A percentile compares a stretch with the other conserved stretches of the same genome.
Evolutionary conservation across 23 red algal genomes (phyloP).

Genomic region (Gracilaria domingensis): DNA sequence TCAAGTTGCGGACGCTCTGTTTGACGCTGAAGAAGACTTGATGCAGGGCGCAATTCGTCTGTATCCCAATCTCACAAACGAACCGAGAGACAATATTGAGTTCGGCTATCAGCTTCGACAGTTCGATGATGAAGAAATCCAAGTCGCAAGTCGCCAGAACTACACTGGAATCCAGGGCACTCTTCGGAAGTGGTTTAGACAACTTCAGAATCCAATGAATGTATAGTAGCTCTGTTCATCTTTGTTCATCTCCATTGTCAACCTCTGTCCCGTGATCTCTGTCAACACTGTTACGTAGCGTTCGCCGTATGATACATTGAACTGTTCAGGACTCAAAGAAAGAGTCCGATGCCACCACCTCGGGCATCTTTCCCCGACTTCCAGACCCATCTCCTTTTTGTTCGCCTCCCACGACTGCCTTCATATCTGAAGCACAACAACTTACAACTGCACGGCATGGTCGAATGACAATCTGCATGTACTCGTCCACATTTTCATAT

Average conservation of each 20-base stretch:
- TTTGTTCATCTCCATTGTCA: background rate
- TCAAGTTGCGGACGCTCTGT: slow-evolving; percentile 68
- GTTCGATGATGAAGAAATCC: slow-evolving; percentile 79
- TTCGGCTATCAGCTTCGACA: slow-evolving; percentile 83
- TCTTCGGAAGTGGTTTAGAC: slow-evolving; percentile 50
- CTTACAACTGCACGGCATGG: slow-evolving; percentile 48
- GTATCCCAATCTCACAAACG: slow-evolving; percentile 75
- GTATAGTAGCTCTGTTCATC: background rate
- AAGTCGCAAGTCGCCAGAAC: slow-evolving; percentile 46
- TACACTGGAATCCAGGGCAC: slow-evolving; percentile 53
- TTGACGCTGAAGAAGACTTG: slow-evolving; percentile 76
- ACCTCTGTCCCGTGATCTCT: background rate
- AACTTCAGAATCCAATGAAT: slow-evolving; percentile 68
- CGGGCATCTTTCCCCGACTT: slow-evolving; percentile 47
- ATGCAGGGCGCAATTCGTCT: slow-evolving; percentile 76
- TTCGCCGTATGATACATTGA: background rate
- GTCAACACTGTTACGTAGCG: background rate
- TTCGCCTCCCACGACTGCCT: background rate
- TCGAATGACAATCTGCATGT: slow-evolving; percentile 58
- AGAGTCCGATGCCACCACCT: slow-evolving; percentile 64
- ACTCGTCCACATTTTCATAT: slow-evolving; percentile 69
- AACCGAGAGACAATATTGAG: slow-evolving; percentile 70
- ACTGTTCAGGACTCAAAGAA: slow-evolving; percentile 45
- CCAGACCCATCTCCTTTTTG: slow-evolving; percentile 19
- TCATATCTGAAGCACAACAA: background rate